Conservation (phyloP, 192 early-diverging fungal genomes). For the Gonapodya sp. region DNA sequence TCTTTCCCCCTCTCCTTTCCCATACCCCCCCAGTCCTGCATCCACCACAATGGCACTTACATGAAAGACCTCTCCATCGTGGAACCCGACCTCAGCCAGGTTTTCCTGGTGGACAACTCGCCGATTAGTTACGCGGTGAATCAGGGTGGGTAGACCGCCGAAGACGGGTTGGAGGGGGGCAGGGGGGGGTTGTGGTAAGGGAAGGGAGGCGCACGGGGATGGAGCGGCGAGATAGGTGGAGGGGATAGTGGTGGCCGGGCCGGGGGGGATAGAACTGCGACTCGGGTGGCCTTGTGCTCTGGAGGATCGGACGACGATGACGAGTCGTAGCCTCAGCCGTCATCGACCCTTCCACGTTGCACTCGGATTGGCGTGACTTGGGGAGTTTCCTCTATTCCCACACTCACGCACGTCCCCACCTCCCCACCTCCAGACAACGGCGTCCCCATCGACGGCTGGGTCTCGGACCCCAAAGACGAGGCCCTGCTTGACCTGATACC, state of each 20-base stretch:
- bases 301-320: no score
- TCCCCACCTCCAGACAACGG: constrained; percentile 59
- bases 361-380: neutral
- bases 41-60: constrained; percentile 54
- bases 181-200: no score
- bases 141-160: constrained; percentile 49
- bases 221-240: neutral
- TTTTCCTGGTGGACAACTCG: constrained; percentile 78
- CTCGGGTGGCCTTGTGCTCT: neutral
- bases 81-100: constrained; percentile 67
- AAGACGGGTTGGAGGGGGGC: no score
- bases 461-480: constrained; percentile 65
- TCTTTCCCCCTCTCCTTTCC: no score
- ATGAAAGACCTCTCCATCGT: constrained; percentile 66
- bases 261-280: neutral
- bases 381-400: neutral
- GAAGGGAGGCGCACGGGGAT: neutral
- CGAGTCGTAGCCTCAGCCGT: no score
- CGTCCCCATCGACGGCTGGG: constrained; percentile 83
- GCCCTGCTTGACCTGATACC: constrained; percentile 76
- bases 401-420: neutral
- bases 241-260: neutral
- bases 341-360: no score
- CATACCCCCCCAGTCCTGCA: constrained; percentile 49
- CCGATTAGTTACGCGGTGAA: constrained; percentile 62